Base-by-base conservation (phyloP, 2,329 filamentous ascomycete species). In the Alternaria metachromatica region DNA sequence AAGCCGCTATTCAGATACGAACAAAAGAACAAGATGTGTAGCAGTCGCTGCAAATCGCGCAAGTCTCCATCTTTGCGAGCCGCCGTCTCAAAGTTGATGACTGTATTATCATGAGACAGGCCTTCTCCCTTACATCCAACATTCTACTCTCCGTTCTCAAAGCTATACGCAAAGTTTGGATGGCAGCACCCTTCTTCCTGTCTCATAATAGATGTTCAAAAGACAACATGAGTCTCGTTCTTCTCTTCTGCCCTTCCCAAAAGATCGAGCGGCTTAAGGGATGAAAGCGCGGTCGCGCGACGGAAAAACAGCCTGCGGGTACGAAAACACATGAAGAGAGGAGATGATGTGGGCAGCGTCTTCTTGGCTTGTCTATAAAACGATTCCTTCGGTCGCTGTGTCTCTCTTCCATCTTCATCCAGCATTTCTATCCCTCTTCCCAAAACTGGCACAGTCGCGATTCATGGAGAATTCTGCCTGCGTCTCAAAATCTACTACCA, bases 301-400 rank as follows among this genome's bases (percentile, higher is more conserved):
- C 8, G 37, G 8, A 1, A 41, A 41, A 41, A 18, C 5, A n/a
- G 5, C 9, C 0, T 41, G 8, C n/a, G 9, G 4, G 3, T 18
- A 41, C 37, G 37, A 0, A 41, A 41, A n/a, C 4, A 21, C 21
- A 3, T n/a, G n/a, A 4, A 11, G 3, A 28, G 26, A 28, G 9
- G 2, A 11, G 23, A 28, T 4, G 2, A 28, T 28, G 26, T 10
- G 10, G 5, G 10, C 10, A 18, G 15, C 8, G 37, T 41, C 15
- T 41, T 10, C 15, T 41, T 2, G 37, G 4, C 37, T 10, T 5
- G 15, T 18, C 37, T 41, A 41, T 11, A 10, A 41, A 41, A 18
- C n/a, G 8, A 2, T 1, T 18, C 15, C 0, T 41, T 0, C 1
- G 9, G 1, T 1, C 3, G n/a, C 3, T 18, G 37, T 41, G 1